phyloP scores from a whole-genome alignment of 495 filamentous ascomycete genomes.

The Penicillium canariense region DNA sequence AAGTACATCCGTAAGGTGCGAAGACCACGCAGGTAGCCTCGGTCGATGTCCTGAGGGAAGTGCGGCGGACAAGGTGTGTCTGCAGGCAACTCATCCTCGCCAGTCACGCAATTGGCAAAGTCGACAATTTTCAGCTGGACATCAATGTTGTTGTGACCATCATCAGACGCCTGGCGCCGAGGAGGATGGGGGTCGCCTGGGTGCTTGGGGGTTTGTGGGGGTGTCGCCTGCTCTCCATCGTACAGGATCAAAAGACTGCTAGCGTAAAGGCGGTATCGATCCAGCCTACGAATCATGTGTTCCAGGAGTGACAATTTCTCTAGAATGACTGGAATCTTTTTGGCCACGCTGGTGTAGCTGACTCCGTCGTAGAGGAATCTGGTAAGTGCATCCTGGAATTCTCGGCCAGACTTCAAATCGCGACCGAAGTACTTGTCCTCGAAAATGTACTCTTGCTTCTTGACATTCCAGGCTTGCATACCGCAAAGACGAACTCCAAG shows the following conservation, averaged over 20 bases:
- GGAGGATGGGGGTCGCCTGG: constrained; percentile 15
- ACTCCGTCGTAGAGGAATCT: constrained; percentile 92
- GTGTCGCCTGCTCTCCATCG: constrained; percentile 62
- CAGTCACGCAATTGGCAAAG: constrained; percentile 95
- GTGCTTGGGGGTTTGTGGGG: constrained; percentile 12
- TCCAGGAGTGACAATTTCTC: constrained; percentile 80
- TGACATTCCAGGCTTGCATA: constrained; percentile 91
- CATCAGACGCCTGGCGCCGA: constrained; percentile 33
- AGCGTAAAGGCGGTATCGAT: constrained; percentile 92
- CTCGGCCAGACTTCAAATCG: constrained; percentile 78
- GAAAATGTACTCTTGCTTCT: constrained; percentile 78
- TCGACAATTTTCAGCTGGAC: constrained; percentile 96
- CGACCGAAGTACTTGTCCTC: constrained; percentile 98
- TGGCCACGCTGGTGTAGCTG: constrained; percentile 68
- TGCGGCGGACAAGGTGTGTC: constrained; percentile 75
- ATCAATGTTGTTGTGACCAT: constrained; percentile 46
- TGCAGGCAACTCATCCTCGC: constrained; percentile 65
- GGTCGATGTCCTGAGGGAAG: constrained; percentile 75
- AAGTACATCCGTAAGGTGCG: constrained; percentile 81
- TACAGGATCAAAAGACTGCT: constrained; percentile 93
- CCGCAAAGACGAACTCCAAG: constrained; percentile 93
- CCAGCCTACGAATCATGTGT: constrained; percentile 71
- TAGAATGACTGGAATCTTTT: constrained; percentile 83
- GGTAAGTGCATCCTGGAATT: constrained; percentile 86
- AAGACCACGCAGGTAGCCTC: constrained; percentile 85